These are phyloP conservation scores for Wickerhamiella pararugosa DNA, from an alignment of 1,139 yeast species.

Conservation along the genomic window DNA sequence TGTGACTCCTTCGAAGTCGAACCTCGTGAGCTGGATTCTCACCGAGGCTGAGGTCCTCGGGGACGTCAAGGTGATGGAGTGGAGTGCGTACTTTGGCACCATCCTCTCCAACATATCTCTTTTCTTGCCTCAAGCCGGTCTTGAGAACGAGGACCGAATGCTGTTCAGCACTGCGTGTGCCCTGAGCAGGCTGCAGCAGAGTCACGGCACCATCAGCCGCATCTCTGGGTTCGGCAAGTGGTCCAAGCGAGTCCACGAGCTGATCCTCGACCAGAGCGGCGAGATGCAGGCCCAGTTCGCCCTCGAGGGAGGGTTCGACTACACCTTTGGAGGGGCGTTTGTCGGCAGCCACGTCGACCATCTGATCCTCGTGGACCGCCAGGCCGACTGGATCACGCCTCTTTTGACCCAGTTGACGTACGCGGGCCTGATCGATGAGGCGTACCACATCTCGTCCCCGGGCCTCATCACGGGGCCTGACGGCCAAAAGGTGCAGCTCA, in stretches of 20 bases:
- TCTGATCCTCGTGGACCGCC: conserved; percentile 63
- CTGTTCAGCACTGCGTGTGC: conserved; percentile 27
- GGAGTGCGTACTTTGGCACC: conserved; percentile 26
- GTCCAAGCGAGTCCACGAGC: conserved; percentile 30
- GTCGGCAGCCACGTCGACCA: conserved; percentile 26
- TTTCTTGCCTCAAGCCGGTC: conserved; percentile 23
- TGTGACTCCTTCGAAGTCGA: conserved; percentile 23
- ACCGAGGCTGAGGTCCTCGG: conserved; percentile 27
- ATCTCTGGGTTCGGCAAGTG: conserved; percentile 36
- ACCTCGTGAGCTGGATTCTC: conserved; percentile 22
- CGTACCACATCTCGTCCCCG: conserved; percentile 34
- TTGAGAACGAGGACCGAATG: conserved; percentile 15
- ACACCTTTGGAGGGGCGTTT: conserved; percentile 21
- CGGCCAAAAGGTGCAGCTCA: conserved; percentile 24
- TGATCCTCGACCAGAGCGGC: conserved; percentile 18
- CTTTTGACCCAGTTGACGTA: conserved; percentile 66
- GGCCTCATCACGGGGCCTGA: conserved; percentile 31
- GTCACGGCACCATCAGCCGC: conserved; percentile 27
- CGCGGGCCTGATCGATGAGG: conserved; percentile 67
- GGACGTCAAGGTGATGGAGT: conserved; percentile 23
- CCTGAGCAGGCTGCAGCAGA: conserved; percentile 24
- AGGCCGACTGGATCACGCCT: conserved; percentile 57
- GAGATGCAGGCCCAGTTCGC: conserved; percentile 8
- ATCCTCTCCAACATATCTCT: conserved; percentile 22
- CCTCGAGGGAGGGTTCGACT: conserved; percentile 15